These are phyloP conservation scores for Acacia confusa DNA, from an alignment of 306 rosid species.

Conservation along the genomic window DNA sequence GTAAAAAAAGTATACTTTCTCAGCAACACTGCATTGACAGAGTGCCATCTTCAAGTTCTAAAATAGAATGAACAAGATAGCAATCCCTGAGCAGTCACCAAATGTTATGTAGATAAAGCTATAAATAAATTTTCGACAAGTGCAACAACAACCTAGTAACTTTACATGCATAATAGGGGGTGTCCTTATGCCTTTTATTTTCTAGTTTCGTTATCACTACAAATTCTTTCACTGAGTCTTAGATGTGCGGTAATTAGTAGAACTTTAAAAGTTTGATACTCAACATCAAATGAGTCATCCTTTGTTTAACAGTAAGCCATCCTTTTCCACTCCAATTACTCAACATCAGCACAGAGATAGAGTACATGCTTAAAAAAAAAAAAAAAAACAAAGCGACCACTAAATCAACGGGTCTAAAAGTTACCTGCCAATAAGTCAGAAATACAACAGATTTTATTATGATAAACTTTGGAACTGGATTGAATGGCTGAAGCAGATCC, in stretches of 20 bases:
- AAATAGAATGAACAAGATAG: slow-evolving; percentile 2
- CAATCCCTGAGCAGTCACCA: not conserved
- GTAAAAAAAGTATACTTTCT: not conserved
- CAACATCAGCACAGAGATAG: not conserved
- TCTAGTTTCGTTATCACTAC: not conserved
- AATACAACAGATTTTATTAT: slow-evolving; percentile 87
- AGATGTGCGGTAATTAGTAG: not conserved
- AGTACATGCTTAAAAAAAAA: not conserved
- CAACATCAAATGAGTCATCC: slow-evolving; percentile 1
- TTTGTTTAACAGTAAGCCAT: not conserved
- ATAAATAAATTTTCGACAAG: not conserved
- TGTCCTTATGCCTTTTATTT: not conserved
- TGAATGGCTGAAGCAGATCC: slow-evolving; percentile 87
- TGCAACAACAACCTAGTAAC: not conserved
- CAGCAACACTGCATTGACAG: slow-evolving; percentile 18
- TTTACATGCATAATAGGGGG: not conserved
- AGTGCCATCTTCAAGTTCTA: not conserved
- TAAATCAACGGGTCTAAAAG: not conserved
- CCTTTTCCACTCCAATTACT: not conserved
- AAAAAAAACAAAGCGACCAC: not conserved
- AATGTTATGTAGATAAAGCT: slow-evolving; percentile 10
- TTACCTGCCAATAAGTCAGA: slow-evolving; percentile 96
- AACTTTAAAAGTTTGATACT: not conserved
- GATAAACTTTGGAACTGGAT: slow-evolving; percentile 90
- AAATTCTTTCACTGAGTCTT: not conserved